phyloP scores from a whole-genome alignment of 225 moss, liverwort and hornwort species.

The Thuidium tamariscinum region DNA sequence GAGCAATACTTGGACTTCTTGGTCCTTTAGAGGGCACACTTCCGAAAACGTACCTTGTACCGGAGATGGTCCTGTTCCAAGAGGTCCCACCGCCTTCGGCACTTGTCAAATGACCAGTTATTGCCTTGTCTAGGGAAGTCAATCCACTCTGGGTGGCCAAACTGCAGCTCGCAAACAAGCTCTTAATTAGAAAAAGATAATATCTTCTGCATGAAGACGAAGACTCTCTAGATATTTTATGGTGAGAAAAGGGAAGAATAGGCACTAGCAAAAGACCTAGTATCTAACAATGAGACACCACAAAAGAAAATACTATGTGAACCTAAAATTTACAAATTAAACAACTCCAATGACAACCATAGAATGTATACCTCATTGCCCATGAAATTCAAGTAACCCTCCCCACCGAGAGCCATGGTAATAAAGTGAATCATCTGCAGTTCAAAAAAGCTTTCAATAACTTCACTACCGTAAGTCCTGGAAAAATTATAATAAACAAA shows the following conservation, averaged over 20 bases:
- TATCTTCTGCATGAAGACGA: background rate
- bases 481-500: background rate
- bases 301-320: background rate
- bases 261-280: background rate
- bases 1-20: background rate
- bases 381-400: slow-evolving; percentile 97
- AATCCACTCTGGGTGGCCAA: slow-evolving; percentile 98
- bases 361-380: slow-evolving; percentile 63
- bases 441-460: background rate
- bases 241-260: background rate
- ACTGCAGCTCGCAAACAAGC: slow-evolving; percentile 29
- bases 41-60: slow-evolving; percentile 37
- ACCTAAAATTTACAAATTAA: background rate
- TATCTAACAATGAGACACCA: background rate
- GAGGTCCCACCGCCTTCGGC: slow-evolving; percentile 88
- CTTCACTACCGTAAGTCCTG: background rate
- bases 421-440: slow-evolving; percentile 92
- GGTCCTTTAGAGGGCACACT: background rate
- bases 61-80: slow-evolving; percentile 64
- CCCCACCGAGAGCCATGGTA: slow-evolving; percentile 84
- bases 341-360: background rate
- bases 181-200: background rate
- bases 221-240: background rate
- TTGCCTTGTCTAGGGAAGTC: slow-evolving; percentile 98
- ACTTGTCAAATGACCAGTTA: slow-evolving; percentile 84